Percentiles rank a stretch among this genome's conserved stretches.
phyloP scores from a whole-genome alignment of 495 filamentous ascomycete genomes.

The Cercophora samala region DNA sequence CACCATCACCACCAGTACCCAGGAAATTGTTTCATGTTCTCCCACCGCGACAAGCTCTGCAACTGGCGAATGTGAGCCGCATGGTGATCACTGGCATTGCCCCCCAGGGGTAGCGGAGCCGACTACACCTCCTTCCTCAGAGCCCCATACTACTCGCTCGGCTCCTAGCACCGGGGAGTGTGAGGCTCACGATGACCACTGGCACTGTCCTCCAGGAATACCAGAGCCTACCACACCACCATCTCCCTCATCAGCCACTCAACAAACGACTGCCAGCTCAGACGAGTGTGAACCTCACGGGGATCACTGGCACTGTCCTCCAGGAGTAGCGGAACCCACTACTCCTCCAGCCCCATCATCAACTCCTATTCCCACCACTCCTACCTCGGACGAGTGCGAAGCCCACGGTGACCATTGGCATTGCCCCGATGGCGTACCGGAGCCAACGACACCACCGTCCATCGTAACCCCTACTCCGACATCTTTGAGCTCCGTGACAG shows the following conservation, averaged over 20 bases:
- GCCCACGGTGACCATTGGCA: neutral
- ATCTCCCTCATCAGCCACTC: no score
- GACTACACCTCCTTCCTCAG: neutral
- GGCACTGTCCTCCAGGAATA: neutral
- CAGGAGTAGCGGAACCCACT: neutral
- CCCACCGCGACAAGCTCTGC: neutral
- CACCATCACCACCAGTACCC: slow-evolving; percentile 1
- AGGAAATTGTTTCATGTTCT: neutral
- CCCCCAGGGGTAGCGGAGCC: slow-evolving; percentile 2
- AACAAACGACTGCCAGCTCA: no score
- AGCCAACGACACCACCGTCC: neutral
- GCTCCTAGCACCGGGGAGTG: neutral
- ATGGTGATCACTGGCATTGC: slow-evolving; percentile 15
- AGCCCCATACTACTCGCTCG: neutral
- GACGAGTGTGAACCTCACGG: no score
- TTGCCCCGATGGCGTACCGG: neutral
- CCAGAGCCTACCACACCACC: neutral
- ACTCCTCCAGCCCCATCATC: neutral
- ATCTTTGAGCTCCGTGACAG: neutral
- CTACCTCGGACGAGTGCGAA: neutral
- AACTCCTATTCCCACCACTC: neutral
- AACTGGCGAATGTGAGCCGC: slow-evolving; percentile 4
- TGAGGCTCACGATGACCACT: neutral
- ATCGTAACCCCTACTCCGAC: neutral
- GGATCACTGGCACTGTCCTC: no score